Evolutionary conservation across 2,329 filamentous ascomycete genomes (phyloP), one percentile per base, ranked within the genome.

Genomic region (Didymella lethalis): DNA sequence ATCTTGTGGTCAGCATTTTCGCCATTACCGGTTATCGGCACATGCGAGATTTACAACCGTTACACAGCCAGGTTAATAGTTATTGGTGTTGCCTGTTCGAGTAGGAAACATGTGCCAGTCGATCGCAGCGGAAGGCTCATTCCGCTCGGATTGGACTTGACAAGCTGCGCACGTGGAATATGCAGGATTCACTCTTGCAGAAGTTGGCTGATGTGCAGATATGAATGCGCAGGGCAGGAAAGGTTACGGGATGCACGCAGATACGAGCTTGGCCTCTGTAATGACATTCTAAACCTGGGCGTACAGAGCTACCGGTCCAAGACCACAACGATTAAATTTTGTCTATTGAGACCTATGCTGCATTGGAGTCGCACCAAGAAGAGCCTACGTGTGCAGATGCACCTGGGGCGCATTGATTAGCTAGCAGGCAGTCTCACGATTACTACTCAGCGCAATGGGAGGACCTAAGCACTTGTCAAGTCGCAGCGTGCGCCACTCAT

Each of bases 41-140:
- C 41, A 23, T 20, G 4, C 5, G 5, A 44, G 41, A 3, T 44
- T 12, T 44, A 14, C 12, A 44, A n/a, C 16, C 7, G 23, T 14
- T 44, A 28, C 23, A 28, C 12, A 44, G 14, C 25, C 41, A 44
- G 41, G 3, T 26, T 28, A 2, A 3, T n/a, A 8, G 25, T 20
- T 7, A 20, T 26, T 12, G 20, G 28, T 23, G 29, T 53, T 53
- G 29, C 55, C 49, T 48, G 25, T 48, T 57, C 14, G 14, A 28
- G 54, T 48, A 57, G 43, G 55, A 20, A 34, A 12, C 7, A 8
- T n/a, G 18, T 29, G 36, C 14, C 31, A 43, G 38, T 58, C 31
- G 45, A 53, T 58, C 53, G 45, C 45, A 11, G 55, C 45, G 55
- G 45, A 53, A 18, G 6, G 18, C 38, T 53, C 25, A 14, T 49